Evolutionary conservation across 1,139 yeast genomes (phyloP), one percentile per base, ranked within the genome.

Genomic region (Pichia terricola): DNA sequence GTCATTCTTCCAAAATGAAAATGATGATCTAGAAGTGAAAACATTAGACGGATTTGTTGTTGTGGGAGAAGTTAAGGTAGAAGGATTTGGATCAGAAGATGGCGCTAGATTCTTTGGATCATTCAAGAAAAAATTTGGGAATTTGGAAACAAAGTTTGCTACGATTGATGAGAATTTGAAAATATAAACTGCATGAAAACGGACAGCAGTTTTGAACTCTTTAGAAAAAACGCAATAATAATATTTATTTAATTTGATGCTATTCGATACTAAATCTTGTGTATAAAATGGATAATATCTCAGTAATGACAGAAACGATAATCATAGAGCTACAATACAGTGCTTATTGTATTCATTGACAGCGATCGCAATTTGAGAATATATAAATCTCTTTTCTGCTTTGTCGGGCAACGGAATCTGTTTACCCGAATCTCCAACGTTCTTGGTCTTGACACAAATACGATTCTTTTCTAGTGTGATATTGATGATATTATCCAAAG

Each of bases 401-500:
- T 70, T 68, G 47, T 86, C 94, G 0, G 86, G 79, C 36, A 89
- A 71, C 1, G 96, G 95, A 43, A 91, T 76, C 60, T 91, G 88
- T 35, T 56, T 51, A 11, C 54, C 57, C 4, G 73, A 72, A 11
- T 52, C 56, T 8, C 32, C 26, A 0, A 43, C 11, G 8, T 50
- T 48, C 55, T 81, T 77, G 51, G 83, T 68, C 5, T 73, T 77
- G 46, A 91, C 69, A 40, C 77, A 75, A 28, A 91, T 74, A 0
- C 98, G 98, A 0, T 89, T 80, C 33, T 79, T 70, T 54, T 86
- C 96, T 58, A 85, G 73, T 1, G 86, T 75, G 38, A 91, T 82
- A 1, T 85, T 69, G 52, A 72, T 77, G 43, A 87, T 67, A 45
- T 77, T 73, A 41, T 76, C 78, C 61, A 76, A 82, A 6, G 66